Evolutionary conservation across 306 rosid genomes (phyloP).

Genomic region (Cyamopsis tetragonoloba): DNA sequence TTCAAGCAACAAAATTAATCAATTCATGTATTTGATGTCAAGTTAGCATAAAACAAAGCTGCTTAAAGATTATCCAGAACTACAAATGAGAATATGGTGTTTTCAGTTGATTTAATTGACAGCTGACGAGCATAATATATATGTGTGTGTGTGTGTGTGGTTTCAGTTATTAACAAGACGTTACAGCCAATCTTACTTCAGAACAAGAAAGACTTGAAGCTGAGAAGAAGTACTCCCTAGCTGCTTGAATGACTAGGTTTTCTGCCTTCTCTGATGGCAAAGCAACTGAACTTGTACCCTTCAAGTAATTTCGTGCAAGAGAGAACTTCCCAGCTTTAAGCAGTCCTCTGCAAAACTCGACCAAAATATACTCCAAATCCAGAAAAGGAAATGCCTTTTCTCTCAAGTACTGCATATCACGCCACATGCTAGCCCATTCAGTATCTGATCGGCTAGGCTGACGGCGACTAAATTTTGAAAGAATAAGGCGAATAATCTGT

Average conservation of each 20-base stretch:
- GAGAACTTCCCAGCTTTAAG: conserved; percentile 97
- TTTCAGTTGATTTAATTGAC: conserved; percentile 3
- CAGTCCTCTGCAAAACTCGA: conserved; percentile 94
- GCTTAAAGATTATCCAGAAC: conserved; percentile 14
- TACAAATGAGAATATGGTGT: conserved; percentile 2
- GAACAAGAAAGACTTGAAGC: conserved; percentile 92
- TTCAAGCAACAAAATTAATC: conserved; percentile 26
- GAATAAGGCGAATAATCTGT: conserved; percentile 95
- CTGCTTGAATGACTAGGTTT: conserved; percentile 96
- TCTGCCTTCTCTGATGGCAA: conserved; percentile 91
- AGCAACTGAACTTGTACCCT: conserved; percentile 91
- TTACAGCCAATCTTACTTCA: conserved; percentile 68
- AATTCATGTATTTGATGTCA: conserved; percentile 21
- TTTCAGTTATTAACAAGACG: conserved; percentile 14
- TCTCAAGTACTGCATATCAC: conserved; percentile 83
- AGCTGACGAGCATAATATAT: background rate
- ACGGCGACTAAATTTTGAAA: conserved; percentile 87
- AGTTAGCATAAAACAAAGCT: conserved; percentile 19
- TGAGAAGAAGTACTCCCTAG: conserved; percentile 93
- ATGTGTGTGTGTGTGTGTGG: background rate
- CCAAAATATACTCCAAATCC: conserved; percentile 78
- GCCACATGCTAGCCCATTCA: conserved; percentile 99
- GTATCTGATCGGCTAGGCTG: conserved; percentile 85
- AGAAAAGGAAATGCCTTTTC: conserved; percentile 90
- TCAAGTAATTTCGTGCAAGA: conserved; percentile 91